A percentile compares a stretch with the other conserved stretches of the same genome.
These are phyloP conservation scores for Hypholoma sublateritium DNA, from an alignment of 768 basidiomycete genomes.

Conservation along the genomic window DNA sequence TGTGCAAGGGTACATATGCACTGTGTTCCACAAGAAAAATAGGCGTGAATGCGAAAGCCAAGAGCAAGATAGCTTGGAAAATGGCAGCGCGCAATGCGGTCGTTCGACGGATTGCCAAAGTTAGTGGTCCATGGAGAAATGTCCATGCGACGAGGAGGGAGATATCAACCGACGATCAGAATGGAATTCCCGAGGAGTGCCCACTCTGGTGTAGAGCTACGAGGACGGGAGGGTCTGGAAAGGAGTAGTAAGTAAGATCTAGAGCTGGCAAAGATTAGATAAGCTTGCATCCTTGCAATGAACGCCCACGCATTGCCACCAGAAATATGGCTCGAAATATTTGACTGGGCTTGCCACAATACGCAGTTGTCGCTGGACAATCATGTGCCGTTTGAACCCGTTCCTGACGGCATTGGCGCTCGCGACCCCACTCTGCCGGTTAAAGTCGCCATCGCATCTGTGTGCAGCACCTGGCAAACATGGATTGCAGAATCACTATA, in stretches of 20 bases:
- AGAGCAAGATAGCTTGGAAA: conserved; percentile 1
- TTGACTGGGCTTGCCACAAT: conserved; percentile 42
- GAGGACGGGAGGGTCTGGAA: too few relatives aligned
- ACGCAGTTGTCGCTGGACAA: conserved; percentile 19
- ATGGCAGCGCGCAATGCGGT: neutral
- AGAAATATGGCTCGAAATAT: conserved; percentile 56
- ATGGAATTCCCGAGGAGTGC: too few relatives aligned
- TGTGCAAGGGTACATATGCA: neutral
- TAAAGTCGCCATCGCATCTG: conserved; percentile 44
- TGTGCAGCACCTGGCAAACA: conserved; percentile 57
- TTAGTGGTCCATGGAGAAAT: neutral
- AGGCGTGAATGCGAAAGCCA: neutral
- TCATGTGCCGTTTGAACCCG: conserved; percentile 50
- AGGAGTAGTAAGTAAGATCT: too few relatives aligned
- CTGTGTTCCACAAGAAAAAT: neutral
- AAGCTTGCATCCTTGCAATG: neutral
- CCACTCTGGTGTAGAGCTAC: too few relatives aligned
- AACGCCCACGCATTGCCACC: conserved; percentile 36
- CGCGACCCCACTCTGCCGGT: conserved; percentile 30
- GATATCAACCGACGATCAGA: too few relatives aligned
- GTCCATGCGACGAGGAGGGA: neutral
- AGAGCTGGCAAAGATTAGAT: too few relatives aligned
- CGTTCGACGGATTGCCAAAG: neutral
- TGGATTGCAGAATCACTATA: conserved; percentile 50
- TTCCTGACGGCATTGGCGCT: conserved; percentile 23